These are phyloP conservation scores for Podila epigama DNA, from an alignment of 192 early-diverging fungal genomes.

Conservation along the genomic window DNA sequence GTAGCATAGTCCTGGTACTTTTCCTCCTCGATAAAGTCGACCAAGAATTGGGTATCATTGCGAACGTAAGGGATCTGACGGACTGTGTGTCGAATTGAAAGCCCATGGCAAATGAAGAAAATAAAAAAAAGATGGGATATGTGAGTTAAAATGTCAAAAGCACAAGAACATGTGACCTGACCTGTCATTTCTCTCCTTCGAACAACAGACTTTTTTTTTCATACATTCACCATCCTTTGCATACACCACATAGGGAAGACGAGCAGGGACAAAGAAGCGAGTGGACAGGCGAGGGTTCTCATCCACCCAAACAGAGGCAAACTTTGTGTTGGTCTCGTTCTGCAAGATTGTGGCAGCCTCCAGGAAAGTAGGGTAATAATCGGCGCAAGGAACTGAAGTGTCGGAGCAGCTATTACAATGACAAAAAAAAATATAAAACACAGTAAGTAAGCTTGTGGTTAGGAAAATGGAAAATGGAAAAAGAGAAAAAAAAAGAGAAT, in stretches of 20 bases:
- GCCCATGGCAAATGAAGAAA: background rate
- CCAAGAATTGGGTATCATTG: conserved; percentile 43
- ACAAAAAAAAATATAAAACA: background rate
- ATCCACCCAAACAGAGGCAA: conserved; percentile 40
- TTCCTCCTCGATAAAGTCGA: conserved; percentile 47
- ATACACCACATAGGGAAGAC: conserved; percentile 39
- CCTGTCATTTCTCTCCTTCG: too few relatives aligned
- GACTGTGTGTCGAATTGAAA: conserved; percentile 11
- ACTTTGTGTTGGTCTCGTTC: conserved; percentile 34
- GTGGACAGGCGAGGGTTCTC: conserved; percentile 31
- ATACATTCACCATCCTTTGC: conserved; percentile 50
- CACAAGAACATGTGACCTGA: background rate
- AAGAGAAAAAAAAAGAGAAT: background rate
- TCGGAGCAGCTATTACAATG: conserved; percentile 14
- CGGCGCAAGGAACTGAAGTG: conserved; percentile 13
- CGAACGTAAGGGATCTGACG: conserved; percentile 42
- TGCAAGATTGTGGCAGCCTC: conserved; percentile 37
- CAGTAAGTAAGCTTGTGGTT: too few relatives aligned
- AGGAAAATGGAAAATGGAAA: background rate
- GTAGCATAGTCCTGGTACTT: conserved; percentile 33
- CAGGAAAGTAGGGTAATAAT: conserved; percentile 42
- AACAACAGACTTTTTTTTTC: background rate
- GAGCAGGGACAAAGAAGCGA: conserved; percentile 43
- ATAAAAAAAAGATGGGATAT: background rate
- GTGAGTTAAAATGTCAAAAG: background rate